Percentiles rank a stretch among this genome's conserved stretches.
phyloP scores from a whole-genome alignment of 345 rosid species.

The Citrus glauca region DNA sequence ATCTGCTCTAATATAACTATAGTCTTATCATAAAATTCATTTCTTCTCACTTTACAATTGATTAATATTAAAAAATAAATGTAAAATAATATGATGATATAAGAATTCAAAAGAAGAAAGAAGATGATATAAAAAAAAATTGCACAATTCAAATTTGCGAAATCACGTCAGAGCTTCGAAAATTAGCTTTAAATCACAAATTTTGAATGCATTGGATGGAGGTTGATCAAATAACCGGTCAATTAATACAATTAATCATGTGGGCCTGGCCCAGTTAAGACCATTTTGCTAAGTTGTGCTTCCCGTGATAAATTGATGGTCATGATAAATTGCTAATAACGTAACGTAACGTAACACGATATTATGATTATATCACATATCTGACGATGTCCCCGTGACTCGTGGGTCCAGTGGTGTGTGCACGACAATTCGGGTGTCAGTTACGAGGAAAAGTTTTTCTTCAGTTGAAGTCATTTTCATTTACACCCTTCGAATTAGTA shows the following conservation, averaged over 20 bases:
- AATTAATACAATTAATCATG: not conserved
- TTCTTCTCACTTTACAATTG: too few relatives aligned
- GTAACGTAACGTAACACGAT: not conserved
- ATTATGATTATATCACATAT: too few relatives aligned
- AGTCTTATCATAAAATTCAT: too few relatives aligned
- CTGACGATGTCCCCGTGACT: conserved; percentile 7
- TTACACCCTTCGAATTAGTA: not conserved
- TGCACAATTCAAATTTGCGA: not conserved
- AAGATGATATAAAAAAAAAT: too few relatives aligned
- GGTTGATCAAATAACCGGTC: not conserved
- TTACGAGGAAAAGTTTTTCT: not conserved
- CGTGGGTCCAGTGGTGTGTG: not conserved
- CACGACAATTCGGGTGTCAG: not conserved
- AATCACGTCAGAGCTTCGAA: not conserved
- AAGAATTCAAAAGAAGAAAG: too few relatives aligned
- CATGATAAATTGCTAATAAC: not conserved
- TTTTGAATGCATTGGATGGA: not conserved
- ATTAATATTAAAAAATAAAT: too few relatives aligned
- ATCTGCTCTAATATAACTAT: too few relatives aligned
- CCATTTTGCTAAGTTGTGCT: not conserved
- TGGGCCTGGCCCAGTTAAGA: conserved; percentile 9
- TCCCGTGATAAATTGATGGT: not conserved
- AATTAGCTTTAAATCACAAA: not conserved
- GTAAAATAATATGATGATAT: too few relatives aligned
- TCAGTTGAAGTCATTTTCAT: not conserved